Evolutionary conservation across 331 rosid species (phyloP).

Genomic region (Quercus phellos): DNA sequence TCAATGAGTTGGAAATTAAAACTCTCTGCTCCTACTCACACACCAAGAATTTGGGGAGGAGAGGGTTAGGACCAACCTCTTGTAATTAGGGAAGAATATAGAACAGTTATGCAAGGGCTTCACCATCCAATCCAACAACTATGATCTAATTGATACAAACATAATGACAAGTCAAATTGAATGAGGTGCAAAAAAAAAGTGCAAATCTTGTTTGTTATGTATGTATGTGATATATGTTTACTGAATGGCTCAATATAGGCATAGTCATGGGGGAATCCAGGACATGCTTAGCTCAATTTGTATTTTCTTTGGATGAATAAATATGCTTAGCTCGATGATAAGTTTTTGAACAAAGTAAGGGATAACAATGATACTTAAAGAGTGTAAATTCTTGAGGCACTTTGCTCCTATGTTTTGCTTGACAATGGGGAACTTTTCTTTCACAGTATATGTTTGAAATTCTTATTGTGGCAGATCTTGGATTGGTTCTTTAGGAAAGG

Average conservation of each 20-base stretch:
- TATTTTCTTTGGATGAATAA: too few relatives aligned
- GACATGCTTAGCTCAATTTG: too few relatives aligned
- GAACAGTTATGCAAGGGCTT: not conserved
- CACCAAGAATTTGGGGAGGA: not conserved
- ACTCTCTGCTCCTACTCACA: not conserved
- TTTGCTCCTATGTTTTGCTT: not conserved
- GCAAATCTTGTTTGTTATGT: not conserved
- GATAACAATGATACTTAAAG: not conserved
- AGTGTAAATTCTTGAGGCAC: not conserved
- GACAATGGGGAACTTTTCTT: not conserved
- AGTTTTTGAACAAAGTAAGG: not conserved
- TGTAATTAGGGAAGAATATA: not conserved
- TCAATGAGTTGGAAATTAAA: not conserved
- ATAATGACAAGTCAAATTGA: not conserved
- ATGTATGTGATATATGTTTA: not conserved
- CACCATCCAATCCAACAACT: not conserved
- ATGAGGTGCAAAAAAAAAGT: not conserved
- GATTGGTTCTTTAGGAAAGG: constrained; percentile 61
- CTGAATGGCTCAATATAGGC: not conserved
- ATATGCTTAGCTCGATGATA: not conserved
- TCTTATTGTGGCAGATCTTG: constrained; percentile 34
- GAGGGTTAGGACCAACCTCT: not conserved
- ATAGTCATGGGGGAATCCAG: not conserved
- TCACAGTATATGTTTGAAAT: not conserved
- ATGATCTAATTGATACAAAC: not conserved